Evolutionary conservation across 2,329 filamentous ascomycete genomes (phyloP).

Genomic region (Fusarium albosuccineum): DNA sequence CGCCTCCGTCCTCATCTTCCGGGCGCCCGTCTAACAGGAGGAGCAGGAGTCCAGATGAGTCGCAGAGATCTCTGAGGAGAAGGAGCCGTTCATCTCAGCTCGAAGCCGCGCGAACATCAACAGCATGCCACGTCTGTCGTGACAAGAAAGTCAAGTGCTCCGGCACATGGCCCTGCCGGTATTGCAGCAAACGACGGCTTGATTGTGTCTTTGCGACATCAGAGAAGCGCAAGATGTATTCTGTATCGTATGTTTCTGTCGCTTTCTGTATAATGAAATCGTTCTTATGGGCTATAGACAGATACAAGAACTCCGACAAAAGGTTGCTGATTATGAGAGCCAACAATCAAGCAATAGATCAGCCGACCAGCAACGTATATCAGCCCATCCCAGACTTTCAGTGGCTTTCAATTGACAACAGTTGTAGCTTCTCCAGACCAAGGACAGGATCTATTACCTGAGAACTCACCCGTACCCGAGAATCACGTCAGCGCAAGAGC

Average conservation of each 20-base stretch:
- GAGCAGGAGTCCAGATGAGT: conserved; percentile 7
- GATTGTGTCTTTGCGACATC: conserved; percentile 27
- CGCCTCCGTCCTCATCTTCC: not conserved
- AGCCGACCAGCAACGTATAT: not conserved
- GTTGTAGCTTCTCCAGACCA: not conserved
- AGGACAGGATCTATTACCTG: not conserved
- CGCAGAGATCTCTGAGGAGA: conserved; percentile 12
- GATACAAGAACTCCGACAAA: conserved; percentile 2
- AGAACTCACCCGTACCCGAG: not conserved
- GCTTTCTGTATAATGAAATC: not conserved
- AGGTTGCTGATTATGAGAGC: not conserved
- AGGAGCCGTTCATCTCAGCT: conserved; percentile 16
- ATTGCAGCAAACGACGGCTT: conserved; percentile 26
- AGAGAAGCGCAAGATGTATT: conserved; percentile 26
- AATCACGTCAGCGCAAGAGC: not conserved
- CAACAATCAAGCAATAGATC: not conserved
- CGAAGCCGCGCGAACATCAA: conserved; percentile 22
- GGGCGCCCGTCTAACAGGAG: not conserved
- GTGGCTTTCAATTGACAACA: not conserved
- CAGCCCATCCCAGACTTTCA: not conserved
- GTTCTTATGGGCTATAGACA: not conserved
- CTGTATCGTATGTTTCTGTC: conserved; percentile 17
- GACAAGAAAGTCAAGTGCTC: conserved; percentile 28
- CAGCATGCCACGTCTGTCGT: conserved; percentile 19
- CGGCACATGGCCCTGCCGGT: conserved; percentile 28